Conservation (phyloP, 805 yeast genomes). For the Yarrowia porcina region DNA sequence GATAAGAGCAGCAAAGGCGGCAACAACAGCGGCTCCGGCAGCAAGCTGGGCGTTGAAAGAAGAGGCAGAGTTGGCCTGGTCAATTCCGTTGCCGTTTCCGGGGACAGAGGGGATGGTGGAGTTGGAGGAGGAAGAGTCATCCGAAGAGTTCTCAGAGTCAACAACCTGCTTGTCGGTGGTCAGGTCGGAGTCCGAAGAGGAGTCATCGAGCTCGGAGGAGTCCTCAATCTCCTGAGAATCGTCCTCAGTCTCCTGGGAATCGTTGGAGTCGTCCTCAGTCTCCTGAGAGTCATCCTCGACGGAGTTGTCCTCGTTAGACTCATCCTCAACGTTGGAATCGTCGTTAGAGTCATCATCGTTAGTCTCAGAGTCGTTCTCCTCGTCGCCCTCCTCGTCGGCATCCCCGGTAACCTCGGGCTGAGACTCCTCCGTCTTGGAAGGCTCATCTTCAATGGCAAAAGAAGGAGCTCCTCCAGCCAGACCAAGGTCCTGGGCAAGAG, state of each 20-base stretch:
- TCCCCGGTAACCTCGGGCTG: not conserved
- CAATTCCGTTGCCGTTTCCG: not conserved
- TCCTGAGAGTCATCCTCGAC: not conserved
- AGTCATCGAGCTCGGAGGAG: too few species aligned
- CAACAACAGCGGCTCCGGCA: slow-evolving; percentile 3
- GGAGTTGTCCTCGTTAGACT: not conserved
- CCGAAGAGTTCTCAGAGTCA: not conserved
- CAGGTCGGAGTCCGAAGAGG: not conserved
- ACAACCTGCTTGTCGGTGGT: not conserved
- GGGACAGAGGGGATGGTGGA: not conserved
- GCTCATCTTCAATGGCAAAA: not conserved
- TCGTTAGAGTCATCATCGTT: not conserved
- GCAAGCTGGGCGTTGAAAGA: slow-evolving; percentile 13
- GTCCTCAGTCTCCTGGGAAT: not conserved
- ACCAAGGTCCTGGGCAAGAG: slow-evolving; percentile 3
- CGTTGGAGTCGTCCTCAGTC: not conserved
- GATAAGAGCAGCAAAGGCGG: slow-evolving; percentile 9
- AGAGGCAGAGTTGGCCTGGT: slow-evolving; percentile 12
- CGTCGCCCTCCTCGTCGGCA: not conserved
- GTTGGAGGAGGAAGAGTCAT: not conserved
- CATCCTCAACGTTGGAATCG: not conserved
- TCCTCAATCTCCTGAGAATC: not conserved
- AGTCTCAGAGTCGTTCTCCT: not conserved
- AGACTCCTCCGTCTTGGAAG: too few species aligned
- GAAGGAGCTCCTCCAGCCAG: not conserved